Evolutionary conservation across 805 yeast species (phyloP).

Genomic region (Yarrowia sp.): DNA sequence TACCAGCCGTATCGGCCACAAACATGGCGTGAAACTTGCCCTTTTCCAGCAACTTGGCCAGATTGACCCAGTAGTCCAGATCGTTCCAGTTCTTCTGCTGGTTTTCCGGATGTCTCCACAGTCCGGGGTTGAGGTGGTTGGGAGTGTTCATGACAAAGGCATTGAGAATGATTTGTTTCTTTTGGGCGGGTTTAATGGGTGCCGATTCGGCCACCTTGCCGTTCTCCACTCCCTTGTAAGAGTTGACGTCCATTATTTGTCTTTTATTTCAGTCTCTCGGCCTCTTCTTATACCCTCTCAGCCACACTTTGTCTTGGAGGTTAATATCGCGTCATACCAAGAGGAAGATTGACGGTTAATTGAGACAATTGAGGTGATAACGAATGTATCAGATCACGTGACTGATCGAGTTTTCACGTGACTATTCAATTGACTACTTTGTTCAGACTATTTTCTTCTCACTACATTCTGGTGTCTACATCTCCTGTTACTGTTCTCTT

Average conservation of each 20-base stretch:
- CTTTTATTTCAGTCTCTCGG: too few relatives aligned
- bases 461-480: too few relatives aligned
- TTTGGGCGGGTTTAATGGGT: neutral
- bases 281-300: neutral
- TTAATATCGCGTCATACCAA: slow-evolving; percentile 3
- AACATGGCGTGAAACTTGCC: slow-evolving; percentile 43
- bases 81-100: slow-evolving; percentile 34
- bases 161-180: slow-evolving; percentile 39
- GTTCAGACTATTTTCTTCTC: too few relatives aligned
- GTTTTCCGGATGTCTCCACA: slow-evolving; percentile 45
- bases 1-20: slow-evolving; percentile 43
- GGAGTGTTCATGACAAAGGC: slow-evolving; percentile 41
- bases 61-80: slow-evolving; percentile 42
- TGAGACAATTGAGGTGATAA: too few relatives aligned
- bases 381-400: too few relatives aligned
- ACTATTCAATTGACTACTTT: too few relatives aligned
- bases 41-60: slow-evolving; percentile 40
- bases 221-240: slow-evolving; percentile 10
- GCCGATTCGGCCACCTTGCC: neutral
- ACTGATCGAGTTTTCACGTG: neutral
- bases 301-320: neutral
- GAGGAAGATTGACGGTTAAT: neutral
- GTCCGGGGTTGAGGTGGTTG: slow-evolving; percentile 35
- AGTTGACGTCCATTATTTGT: slow-evolving; percentile 10
- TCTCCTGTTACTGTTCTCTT: too few relatives aligned